A percentile compares a stretch with the other conserved stretches of the same genome.
Evolutionary conservation across 768 basidiomycete species (phyloP).

Genomic region (Boletus sp.): DNA sequence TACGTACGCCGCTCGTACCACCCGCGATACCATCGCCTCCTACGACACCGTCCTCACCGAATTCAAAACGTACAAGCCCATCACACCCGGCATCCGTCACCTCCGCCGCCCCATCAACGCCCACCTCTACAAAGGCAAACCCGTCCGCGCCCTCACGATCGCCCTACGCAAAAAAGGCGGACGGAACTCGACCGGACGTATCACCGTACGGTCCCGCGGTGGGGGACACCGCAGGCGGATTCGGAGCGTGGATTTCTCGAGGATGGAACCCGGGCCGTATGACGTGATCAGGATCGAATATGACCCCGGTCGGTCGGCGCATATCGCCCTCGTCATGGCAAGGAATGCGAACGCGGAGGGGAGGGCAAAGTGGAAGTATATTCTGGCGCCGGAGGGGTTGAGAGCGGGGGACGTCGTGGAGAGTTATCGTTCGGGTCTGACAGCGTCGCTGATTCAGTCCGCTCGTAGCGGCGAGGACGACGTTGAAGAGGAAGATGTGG

Average conservation of each 20-base stretch:
- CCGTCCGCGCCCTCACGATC: conserved; percentile 77
- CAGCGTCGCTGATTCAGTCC: conserved; percentile 61
- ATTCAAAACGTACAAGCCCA: conserved; percentile 89
- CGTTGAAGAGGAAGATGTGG: not conserved
- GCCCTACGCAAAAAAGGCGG: conserved; percentile 85
- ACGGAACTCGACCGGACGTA: conserved; percentile 75
- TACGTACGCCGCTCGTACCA: conserved; percentile 36
- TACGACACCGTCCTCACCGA: conserved; percentile 46
- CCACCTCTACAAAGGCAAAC: conserved; percentile 85
- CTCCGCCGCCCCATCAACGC: conserved; percentile 76
- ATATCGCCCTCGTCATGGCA: conserved; percentile 85
- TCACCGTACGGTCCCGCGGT: conserved; percentile 86
- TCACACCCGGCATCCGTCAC: conserved; percentile 85
- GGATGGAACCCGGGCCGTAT: conserved; percentile 75
- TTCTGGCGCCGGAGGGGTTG: conserved; percentile 87
- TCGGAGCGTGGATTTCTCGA: conserved; percentile 81
- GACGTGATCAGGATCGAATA: conserved; percentile 96
- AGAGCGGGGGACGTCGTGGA: conserved; percentile 86
- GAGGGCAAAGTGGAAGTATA: conserved; percentile 76
- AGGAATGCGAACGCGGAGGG: conserved; percentile 54
- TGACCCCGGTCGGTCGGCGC: conserved; percentile 90
- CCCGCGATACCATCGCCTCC: conserved; percentile 32
- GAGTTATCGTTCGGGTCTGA: conserved; percentile 82
- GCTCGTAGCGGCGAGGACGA: conserved; percentile 26
- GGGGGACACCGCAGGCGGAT: conserved; percentile 90